Percentiles rank a stretch among this genome's conserved stretches.
These are phyloP conservation scores for Ascocoryne sarcoides DNA, from an alignment of 2,329 filamentous ascomycete genomes.

Conservation along the genomic window DNA sequence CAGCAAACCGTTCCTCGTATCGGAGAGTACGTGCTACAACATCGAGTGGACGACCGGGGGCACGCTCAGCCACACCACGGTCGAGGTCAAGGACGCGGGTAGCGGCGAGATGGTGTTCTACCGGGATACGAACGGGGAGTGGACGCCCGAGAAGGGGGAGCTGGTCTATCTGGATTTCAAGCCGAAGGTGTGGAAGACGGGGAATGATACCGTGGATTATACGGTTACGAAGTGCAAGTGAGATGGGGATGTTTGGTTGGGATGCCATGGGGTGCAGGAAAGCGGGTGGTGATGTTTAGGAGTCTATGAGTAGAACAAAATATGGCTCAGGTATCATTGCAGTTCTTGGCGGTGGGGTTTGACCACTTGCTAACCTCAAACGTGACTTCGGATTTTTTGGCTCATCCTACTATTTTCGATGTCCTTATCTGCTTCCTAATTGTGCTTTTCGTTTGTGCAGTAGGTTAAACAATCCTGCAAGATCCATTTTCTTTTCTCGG, in stretches of 20 bases:
- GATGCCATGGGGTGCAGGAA: no score
- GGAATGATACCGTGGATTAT: slow-evolving; percentile 38
- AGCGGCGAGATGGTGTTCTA: slow-evolving; percentile 36
- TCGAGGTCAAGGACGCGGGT: slow-evolving; percentile 32
- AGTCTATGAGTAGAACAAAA: no score
- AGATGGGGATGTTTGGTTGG: neutral
- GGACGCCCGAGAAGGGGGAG: slow-evolving; percentile 37
- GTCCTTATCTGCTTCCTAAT: no score
- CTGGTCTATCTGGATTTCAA: slow-evolving; percentile 39
- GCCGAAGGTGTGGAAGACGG: slow-evolving; percentile 36
- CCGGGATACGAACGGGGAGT: slow-evolving; percentile 37
- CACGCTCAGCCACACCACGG: slow-evolving; percentile 33
- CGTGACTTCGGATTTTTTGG: no score
- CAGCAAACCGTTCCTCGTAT: slow-evolving; percentile 32
- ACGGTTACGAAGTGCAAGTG: slow-evolving; percentile 32
- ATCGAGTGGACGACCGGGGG: slow-evolving; percentile 34
- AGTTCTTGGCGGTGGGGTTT: no score
- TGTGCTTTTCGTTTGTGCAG: no score
- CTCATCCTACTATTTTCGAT: no score
- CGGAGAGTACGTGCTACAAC: slow-evolving; percentile 33
- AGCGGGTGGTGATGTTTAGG: no score
- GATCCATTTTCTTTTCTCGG: no score
- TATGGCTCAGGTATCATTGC: no score
- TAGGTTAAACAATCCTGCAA: no score
- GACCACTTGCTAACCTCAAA: no score